A percentile compares a stretch with the other conserved stretches of the same genome.
These are phyloP conservation scores for Phyllostachys edulis DNA, from an alignment of 176 grass and related monocot species.

Conservation along the genomic window DNA sequence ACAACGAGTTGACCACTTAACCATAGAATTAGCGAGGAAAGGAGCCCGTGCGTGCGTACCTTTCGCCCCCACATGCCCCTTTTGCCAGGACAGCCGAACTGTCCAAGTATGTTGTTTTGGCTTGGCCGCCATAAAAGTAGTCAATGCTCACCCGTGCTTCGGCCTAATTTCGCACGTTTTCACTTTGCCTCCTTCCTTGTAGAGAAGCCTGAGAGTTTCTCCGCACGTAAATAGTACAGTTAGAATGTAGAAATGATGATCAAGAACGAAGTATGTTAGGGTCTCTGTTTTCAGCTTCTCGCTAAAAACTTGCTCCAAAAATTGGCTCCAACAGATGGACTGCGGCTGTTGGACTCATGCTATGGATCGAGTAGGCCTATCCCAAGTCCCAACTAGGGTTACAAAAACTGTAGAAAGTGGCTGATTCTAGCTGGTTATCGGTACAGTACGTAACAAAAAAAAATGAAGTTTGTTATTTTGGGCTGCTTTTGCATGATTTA, in stretches of 20 bases:
- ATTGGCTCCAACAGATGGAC: no score
- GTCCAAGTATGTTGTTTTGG: background rate
- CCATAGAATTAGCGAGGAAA: background rate
- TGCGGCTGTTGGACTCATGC: no score
- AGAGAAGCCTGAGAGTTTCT: background rate
- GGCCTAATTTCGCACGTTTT: background rate
- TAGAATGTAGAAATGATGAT: background rate
- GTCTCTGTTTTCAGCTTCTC: background rate
- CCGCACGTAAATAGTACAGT: background rate
- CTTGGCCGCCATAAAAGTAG: background rate
- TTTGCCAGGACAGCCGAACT: background rate
- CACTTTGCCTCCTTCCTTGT: background rate
- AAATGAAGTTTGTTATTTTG: no score
- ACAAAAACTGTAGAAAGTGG: background rate
- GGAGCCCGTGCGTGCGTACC: background rate
- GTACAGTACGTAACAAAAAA: no score
- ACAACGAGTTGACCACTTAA: slow-evolving; percentile 15
- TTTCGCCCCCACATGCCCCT: background rate
- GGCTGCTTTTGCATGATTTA: no score
- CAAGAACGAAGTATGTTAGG: background rate
- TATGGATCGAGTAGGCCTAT: no score
- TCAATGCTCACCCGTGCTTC: background rate
- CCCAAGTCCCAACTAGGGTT: background rate
- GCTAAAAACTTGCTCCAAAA: no score
- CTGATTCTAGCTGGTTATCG: no score